phyloP scores from a whole-genome alignment of 148 eudicot species.

The Chenopodium formosanum region DNA sequence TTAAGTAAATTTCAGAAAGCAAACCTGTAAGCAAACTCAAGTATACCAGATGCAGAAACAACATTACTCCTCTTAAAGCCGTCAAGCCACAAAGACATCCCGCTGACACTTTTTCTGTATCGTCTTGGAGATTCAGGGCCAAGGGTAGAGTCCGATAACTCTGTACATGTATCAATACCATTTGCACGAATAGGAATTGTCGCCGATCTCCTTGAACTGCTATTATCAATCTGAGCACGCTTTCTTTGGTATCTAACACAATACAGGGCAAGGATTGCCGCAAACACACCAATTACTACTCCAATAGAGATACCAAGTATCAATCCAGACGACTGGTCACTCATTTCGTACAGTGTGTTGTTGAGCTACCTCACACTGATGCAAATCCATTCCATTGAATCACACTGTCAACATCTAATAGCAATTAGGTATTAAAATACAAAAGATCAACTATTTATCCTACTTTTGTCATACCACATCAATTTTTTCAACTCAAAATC shows the following conservation, averaged over 20 bases:
- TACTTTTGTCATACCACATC: not conserved
- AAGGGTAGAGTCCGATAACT: slow-evolving; percentile 74
- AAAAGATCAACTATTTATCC: not conserved
- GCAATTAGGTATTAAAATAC: not conserved
- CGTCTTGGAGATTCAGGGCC: slow-evolving; percentile 78
- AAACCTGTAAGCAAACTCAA: slow-evolving; percentile 84
- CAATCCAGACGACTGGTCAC: slow-evolving; percentile 53
- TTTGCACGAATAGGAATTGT: slow-evolving; percentile 68
- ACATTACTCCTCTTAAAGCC: slow-evolving; percentile 65
- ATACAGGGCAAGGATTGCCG: slow-evolving; percentile 58
- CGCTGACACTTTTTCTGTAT: slow-evolving; percentile 28
- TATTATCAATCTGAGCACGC: slow-evolving; percentile 56
- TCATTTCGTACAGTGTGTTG: slow-evolving; percentile 44
- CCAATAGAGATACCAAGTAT: slow-evolving; percentile 84
- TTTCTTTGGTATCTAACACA: slow-evolving; percentile 68
- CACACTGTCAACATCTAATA: slow-evolving; percentile 21
- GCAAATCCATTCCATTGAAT: slow-evolving; percentile 37
- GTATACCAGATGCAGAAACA: slow-evolving; percentile 81
- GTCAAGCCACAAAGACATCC: slow-evolving; percentile 62
- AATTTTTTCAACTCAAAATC: not conserved
- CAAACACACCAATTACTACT: slow-evolving; percentile 71
- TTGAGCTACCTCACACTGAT: slow-evolving; percentile 18
- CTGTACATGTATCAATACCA: slow-evolving; percentile 71
- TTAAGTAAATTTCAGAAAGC: slow-evolving; percentile 11
- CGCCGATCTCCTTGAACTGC: slow-evolving; percentile 71